Conservation (phyloP, 164 flowering plant genomes). For the Kingdonia uniflora region DNA sequence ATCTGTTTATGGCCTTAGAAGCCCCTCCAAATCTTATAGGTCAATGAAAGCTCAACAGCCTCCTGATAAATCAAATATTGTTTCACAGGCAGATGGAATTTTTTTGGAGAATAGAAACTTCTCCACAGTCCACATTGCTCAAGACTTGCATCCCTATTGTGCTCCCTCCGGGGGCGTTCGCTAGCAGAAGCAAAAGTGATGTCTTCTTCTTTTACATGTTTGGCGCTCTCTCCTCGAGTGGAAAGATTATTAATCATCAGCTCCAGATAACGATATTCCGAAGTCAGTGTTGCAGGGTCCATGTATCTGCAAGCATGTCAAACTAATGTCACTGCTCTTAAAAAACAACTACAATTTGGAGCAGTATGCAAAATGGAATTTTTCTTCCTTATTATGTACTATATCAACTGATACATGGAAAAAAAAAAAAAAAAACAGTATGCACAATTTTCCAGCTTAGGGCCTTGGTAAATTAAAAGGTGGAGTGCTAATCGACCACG, state of each 20-base stretch:
- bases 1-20: slow-evolving; percentile 54
- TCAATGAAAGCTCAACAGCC: slow-evolving; percentile 70
- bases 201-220: slow-evolving; percentile 66
- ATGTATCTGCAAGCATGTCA: too few species aligned
- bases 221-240: slow-evolving; percentile 52
- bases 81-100: slow-evolving; percentile 16
- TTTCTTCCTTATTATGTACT: too few species aligned
- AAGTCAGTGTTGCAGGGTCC: too few species aligned
- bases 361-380: too few species aligned
- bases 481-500: too few species aligned
- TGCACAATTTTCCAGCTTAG: too few species aligned
- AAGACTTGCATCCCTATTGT: slow-evolving; percentile 93
- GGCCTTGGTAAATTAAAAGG: too few species aligned
- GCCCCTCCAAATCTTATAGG: slow-evolving; percentile 62
- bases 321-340: too few species aligned
- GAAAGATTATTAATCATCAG: slow-evolving; percentile 73
- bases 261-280: too few species aligned
- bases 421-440: too few species aligned
- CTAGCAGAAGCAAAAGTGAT: slow-evolving; percentile 59
- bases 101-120: slow-evolving; percentile 11
- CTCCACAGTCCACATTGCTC: slow-evolving; percentile 34
- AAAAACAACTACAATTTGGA: too few species aligned
- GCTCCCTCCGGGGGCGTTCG: slow-evolving; percentile 61
- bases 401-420: too few species aligned
- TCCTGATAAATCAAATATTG: slow-evolving; percentile 66